These are phyloP conservation scores for Pyrus bretschneideri DNA, from an alignment of 306 rosid genomes.

Conservation along the genomic window DNA sequence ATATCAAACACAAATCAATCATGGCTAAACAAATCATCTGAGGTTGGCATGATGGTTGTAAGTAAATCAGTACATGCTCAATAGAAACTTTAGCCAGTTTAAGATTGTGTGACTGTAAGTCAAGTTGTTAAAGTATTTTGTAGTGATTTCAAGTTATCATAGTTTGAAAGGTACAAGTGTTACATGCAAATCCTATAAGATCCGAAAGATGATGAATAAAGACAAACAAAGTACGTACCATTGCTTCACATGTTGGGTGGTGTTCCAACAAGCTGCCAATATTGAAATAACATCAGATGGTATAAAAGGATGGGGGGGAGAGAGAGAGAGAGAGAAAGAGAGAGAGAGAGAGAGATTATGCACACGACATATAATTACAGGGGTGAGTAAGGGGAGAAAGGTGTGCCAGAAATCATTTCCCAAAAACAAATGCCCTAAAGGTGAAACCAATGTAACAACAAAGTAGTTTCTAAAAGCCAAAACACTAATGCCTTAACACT, in stretches of 20 bases:
- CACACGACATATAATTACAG: background rate
- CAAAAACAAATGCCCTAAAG: background rate
- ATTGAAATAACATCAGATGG: constrained; percentile 17
- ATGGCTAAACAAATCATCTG: background rate
- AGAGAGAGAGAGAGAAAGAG: too few species aligned
- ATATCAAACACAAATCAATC: constrained; percentile 1
- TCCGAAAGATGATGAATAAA: background rate
- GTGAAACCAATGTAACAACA: background rate
- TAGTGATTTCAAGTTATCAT: background rate
- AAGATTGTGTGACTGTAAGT: background rate
- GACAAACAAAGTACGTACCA: constrained; percentile 42
- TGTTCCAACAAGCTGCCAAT: constrained; percentile 84
- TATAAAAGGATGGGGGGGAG: background rate
- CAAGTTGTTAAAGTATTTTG: background rate
- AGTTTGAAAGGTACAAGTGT: background rate
- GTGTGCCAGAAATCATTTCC: background rate
- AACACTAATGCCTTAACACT: background rate
- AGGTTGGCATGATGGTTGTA: background rate
- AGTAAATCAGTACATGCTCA: background rate
- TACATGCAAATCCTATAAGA: background rate
- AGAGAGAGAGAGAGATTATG: background rate
- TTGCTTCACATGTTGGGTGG: constrained; percentile 56
- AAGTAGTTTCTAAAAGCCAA: background rate
- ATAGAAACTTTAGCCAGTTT: background rate
- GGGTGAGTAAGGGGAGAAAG: background rate